Evolutionary conservation across 208 protist genomes (phyloP), one percentile per base, ranked within the genome.

Genomic region (Vickermania ingenoplastis): DNA sequence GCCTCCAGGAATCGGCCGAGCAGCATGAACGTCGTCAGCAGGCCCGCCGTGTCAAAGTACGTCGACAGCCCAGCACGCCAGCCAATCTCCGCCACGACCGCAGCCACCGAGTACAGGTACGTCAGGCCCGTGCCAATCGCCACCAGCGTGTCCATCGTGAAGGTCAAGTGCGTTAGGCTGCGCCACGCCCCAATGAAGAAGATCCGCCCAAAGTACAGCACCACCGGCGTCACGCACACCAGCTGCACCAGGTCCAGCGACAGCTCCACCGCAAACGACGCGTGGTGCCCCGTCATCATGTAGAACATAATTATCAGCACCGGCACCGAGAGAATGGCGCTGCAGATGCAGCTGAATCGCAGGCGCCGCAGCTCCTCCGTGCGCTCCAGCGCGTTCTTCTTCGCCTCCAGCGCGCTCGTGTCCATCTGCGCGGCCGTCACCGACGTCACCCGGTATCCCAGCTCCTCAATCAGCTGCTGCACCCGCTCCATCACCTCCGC

Each of bases 41-140:
- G 88, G 25, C 86, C 91, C 0, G 90, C 85, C 2, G 97, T 97
- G 65, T 99, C 96, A 67, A 98, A 99, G 65, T 97, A 98, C 14
- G 67, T 81, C 41, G 66, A 73, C 11, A 17, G 17, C 1, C 62
- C 30, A 0, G 64, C 61, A 53, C 30, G 51, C 53, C 87, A 31
- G 24, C 50, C 73, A n/a, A 85, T 7, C 24, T 74, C 21, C 58
- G 73, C 75, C 21, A 69, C 77, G 24, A 79, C 52, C 29, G 75
- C 57, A n/a, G n/a, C n/a, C n/a, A n/a, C n/a, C 21, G 89, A 96
- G 67, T 86, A 91, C 17, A 63, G 23, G 71, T 90, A 96, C 3
- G 89, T 71, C 63, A 60, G 76, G 59, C 79, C 81, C 1, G 79
- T 77, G 29, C 89, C 89, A 48, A 96, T 72, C 17, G 83, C 79